A percentile compares a stretch with the other conserved stretches of the same genome.
These are phyloP conservation scores for Lepidium didymum DNA, from an alignment of 345 rosid genomes.

Conservation along the genomic window DNA sequence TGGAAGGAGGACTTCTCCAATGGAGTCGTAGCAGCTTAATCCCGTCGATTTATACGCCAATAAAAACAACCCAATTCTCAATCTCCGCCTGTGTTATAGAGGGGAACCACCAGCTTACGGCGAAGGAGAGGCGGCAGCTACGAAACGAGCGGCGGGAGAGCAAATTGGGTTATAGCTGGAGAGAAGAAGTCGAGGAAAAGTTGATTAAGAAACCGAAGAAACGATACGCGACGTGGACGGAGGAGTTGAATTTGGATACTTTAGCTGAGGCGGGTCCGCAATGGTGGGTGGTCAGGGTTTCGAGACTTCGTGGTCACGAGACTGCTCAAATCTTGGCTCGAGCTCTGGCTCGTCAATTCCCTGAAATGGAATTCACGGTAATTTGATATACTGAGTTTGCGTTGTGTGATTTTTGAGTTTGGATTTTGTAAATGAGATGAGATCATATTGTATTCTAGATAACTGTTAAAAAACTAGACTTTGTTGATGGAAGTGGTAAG, in stretches of 20 bases:
- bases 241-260: conserved; percentile 64
- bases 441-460: background rate
- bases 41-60: conserved; percentile 25
- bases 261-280: conserved; percentile 63
- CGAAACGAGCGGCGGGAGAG: conserved; percentile 69
- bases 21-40: conserved; percentile 50
- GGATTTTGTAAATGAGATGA: background rate
- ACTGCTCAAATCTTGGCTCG: conserved; percentile 61
- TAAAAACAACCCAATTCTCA: conserved; percentile 11
- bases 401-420: background rate
- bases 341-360: conserved; percentile 44
- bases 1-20: conserved; percentile 57
- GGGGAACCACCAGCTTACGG: conserved; percentile 43
- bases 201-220: conserved; percentile 71
- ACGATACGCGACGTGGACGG: conserved; percentile 43
- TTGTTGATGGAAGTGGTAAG: background rate
- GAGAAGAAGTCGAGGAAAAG: conserved; percentile 74
- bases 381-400: background rate
- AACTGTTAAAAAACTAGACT: background rate
- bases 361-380: conserved; percentile 65
- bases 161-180: conserved; percentile 58
- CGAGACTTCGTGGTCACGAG: conserved; percentile 48
- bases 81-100: conserved; percentile 37
- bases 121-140: conserved; percentile 80
- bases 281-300: conserved; percentile 75